Conservation (phyloP, 2,329 filamentous ascomycete genomes). For the Alternaria burnsii region DNA sequence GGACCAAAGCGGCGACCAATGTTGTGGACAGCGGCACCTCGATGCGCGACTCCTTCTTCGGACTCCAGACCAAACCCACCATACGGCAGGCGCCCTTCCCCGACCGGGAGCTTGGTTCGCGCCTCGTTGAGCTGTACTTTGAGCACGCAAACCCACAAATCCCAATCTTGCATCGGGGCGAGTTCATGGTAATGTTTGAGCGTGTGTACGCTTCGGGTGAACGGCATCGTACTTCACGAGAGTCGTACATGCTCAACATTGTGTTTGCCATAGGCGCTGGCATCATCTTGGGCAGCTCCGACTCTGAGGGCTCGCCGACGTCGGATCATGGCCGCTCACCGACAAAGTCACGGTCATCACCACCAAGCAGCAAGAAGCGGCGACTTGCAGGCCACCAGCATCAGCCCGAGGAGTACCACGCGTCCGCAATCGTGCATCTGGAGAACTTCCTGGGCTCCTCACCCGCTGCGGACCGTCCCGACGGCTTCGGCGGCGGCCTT, state of each 20-base stretch:
- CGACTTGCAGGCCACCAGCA: constrained; percentile 63
- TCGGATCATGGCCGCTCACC: constrained; percentile 43
- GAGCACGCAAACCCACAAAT: constrained; percentile 97
- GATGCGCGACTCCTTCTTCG: constrained; percentile 96
- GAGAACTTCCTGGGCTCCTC: constrained; percentile 81
- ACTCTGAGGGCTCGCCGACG: constrained; percentile 44
- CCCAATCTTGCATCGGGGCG: constrained; percentile 85
- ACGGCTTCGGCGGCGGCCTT: constrained; percentile 82
- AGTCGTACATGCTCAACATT: constrained; percentile 95
- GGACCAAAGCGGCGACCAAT: constrained; percentile 61
- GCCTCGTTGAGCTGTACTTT: constrained; percentile 85
- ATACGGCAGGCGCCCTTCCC: constrained; percentile 89
- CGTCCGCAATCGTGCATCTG: constrained; percentile 89
- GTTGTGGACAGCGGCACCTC: constrained; percentile 71
- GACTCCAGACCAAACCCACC: constrained; percentile 88
- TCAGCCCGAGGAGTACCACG: constrained; percentile 95
- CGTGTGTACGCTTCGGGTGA: constrained; percentile 76
- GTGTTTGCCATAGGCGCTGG: constrained; percentile 96
- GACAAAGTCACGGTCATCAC: constrained; percentile 39
- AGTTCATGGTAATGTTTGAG: constrained; percentile 90
- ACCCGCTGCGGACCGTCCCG: constrained; percentile 62
- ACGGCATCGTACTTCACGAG: constrained; percentile 73
- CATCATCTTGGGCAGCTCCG: constrained; percentile 76
- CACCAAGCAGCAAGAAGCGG: constrained; percentile 50
- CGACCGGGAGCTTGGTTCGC: constrained; percentile 73